Evolutionary conservation across 169 alveolate species (phyloP).

Genomic region (Eimeria praecox): DNA sequence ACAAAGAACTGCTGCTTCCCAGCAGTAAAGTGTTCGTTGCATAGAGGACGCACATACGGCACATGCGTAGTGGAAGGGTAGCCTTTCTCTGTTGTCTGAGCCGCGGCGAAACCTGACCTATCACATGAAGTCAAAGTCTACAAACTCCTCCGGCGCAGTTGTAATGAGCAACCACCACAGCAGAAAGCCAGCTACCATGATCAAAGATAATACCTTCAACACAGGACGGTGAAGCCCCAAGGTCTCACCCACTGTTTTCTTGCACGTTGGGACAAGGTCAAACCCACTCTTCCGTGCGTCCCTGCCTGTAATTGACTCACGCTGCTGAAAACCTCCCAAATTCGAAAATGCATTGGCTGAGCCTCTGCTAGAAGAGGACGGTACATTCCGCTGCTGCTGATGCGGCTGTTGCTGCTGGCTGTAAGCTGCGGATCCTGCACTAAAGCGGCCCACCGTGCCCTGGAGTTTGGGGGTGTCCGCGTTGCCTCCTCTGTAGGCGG

Average conservation of each 20-base stretch:
- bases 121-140: slow-evolving; percentile 74
- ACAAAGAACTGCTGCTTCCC: slow-evolving; percentile 26
- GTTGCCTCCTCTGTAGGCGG: background rate
- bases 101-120: background rate
- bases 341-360: slow-evolving; percentile 6
- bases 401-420: slow-evolving; percentile 15
- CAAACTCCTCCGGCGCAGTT: slow-evolving; percentile 53
- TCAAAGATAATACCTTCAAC: slow-evolving; percentile 21
- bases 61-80: background rate
- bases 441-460: background rate
- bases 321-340: background rate
- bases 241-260: background rate
- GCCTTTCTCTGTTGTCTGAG: background rate
- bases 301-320: slow-evolving; percentile 18
- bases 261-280: background rate
- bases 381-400: background rate
- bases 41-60: background rate
- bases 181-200: background rate
- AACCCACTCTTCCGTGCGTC: background rate
- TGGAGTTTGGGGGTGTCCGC: background rate
- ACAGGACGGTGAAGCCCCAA: background rate
- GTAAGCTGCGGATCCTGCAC: background rate
- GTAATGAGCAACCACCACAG: slow-evolving; percentile 53
- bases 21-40: background rate
- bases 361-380: background rate